Evolutionary conservation across 1,284 basidiomycete genomes (phyloP), one percentile per base, ranked within the genome.

Genomic region (Leccinum olivaceoglutinosum): DNA sequence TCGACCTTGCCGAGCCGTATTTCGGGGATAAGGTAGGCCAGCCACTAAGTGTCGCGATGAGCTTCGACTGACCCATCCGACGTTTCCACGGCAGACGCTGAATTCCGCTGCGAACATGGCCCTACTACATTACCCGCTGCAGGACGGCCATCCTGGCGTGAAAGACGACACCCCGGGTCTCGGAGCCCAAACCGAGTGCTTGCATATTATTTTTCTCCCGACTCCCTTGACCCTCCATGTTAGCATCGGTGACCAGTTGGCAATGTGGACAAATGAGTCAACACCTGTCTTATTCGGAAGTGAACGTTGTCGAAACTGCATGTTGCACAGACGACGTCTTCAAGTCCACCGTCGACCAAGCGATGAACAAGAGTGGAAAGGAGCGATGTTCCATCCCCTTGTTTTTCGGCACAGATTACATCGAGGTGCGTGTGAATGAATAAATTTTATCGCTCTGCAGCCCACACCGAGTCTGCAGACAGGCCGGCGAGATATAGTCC

Each of bases 211-310:
- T 71, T 36, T n/a, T 64, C 11, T 3, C 6, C 2, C 18, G 21
- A 29, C 44, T 49, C 18, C 4, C 44, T 46, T 46, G 10, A 46
- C n/a, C n/a, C 11, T 49, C 18, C 18, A 21, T 49, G 5, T 5
- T 64, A 92, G 90, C 76, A 80, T 96, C 41, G 94, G 90, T 18
- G 93, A 95, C 73, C 92, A 94, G 70, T 84, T 96, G 66, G 87
- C 92, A 16, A 79, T 91, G 36, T 94, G 93, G 91, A 93, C 93
- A 25, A 95, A 92, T 93, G 68, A 68, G 87, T 75, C 0, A 8
- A 57, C 1, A 1, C 16, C 6, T 3, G 5, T 18, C 44, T 46
- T 6, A 11, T 46, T 46, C 44, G 5, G n/a, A 46, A 46, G n/a
- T 6, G 0, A 2, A 18, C 44, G 5, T 46, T 1, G 18, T 46